These are phyloP conservation scores for Cystofilobasidium ferigula DNA, from an alignment of 768 basidiomycete species.

Conservation along the genomic window DNA sequence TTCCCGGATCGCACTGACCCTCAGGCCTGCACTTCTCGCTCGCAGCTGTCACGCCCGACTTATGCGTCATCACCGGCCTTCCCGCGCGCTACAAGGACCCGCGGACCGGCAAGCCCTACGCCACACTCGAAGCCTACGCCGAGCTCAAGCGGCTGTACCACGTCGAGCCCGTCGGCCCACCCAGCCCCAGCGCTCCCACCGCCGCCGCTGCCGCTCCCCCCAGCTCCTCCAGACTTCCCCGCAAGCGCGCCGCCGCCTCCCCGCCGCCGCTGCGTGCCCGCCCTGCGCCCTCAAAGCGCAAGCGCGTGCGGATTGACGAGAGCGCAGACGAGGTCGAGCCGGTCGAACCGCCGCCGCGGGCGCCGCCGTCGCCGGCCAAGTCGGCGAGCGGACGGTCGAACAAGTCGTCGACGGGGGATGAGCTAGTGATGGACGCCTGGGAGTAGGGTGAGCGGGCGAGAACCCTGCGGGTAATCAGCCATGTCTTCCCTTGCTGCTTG, in stretches of 20 bases:
- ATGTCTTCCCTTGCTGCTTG: background rate
- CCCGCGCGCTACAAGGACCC: constrained; percentile 72
- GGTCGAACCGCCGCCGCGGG: background rate
- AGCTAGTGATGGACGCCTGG: constrained; percentile 1
- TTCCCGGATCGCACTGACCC: constrained; percentile 4
- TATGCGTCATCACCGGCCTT: constrained; percentile 68
- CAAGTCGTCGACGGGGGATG: background rate
- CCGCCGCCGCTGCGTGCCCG: background rate
- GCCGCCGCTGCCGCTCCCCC: too few relatives aligned
- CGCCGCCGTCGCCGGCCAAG: background rate
- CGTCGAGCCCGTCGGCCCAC: too few relatives aligned
- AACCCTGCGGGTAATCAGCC: background rate
- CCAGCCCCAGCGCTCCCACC: too few relatives aligned
- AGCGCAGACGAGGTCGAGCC: background rate
- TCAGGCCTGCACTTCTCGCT: background rate
- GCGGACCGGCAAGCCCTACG: constrained; percentile 64
- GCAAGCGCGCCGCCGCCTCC: too few relatives aligned
- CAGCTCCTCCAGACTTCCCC: too few relatives aligned
- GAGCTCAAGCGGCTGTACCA: background rate
- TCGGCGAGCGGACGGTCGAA: background rate
- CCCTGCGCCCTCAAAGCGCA: too few relatives aligned
- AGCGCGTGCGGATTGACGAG: too few relatives aligned
- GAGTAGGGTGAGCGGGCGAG: background rate
- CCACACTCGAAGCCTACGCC: constrained; percentile 53
- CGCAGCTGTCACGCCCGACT: constrained; percentile 54